Evolutionary conservation across 192 early-diverging fungal species (phyloP).

Genomic region (Backusella psychrophila): DNA sequence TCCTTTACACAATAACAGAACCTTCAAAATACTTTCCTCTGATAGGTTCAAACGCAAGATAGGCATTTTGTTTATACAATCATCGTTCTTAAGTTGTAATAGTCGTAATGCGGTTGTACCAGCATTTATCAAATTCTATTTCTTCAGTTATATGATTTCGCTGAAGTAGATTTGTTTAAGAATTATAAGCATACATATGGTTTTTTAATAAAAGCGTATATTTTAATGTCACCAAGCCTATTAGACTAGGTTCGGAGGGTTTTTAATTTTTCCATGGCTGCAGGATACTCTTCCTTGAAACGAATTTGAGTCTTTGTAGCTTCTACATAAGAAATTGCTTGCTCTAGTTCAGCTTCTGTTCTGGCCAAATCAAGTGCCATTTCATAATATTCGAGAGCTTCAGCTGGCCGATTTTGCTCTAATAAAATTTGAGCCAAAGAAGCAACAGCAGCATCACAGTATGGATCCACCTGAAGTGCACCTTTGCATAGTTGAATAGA

Average conservation of each 20-base stretch:
- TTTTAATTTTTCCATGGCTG: constrained; percentile 21
- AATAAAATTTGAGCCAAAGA: constrained; percentile 78
- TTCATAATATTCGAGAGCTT: constrained; percentile 82
- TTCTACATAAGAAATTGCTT: constrained; percentile 72
- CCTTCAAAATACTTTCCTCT: neutral
- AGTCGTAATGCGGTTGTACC: neutral
- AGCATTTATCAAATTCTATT: neutral
- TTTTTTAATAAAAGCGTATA: neutral
- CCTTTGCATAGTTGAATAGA: constrained; percentile 76
- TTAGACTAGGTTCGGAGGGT: constrained; percentile 9
- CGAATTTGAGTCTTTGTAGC: constrained; percentile 55
- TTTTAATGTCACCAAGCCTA: neutral
- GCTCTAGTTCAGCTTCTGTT: constrained; percentile 88
- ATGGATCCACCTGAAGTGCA: constrained; percentile 89
- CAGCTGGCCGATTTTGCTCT: constrained; percentile 82
- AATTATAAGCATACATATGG: neutral
- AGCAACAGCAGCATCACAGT: constrained; percentile 92
- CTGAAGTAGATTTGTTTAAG: neutral
- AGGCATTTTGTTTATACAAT: neutral
- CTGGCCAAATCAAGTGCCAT: constrained; percentile 78
- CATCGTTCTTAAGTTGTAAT: neutral
- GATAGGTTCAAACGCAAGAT: neutral
- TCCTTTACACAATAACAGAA: neutral
- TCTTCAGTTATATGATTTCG: neutral
- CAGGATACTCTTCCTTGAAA: constrained; percentile 16